Conservation (phyloP, 257 asterid genomes). For the Jacaranda copaia region DNA sequence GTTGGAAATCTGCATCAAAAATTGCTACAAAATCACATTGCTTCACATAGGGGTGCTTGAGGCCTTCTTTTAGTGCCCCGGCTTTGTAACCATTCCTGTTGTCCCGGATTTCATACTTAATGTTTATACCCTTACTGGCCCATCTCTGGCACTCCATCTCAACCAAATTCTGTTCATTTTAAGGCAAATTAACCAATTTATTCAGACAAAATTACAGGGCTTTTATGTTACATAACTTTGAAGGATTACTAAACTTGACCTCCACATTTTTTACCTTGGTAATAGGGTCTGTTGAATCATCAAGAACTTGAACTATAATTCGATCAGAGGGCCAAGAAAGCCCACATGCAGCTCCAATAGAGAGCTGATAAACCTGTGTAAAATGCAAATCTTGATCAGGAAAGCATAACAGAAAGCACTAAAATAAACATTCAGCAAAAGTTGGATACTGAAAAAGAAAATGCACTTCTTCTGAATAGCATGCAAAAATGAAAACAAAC, state of each 20-base stretch:
- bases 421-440: background rate
- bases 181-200: conserved; percentile 18
- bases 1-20: conserved; percentile 94
- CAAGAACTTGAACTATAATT: conserved; percentile 85
- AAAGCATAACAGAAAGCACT: background rate
- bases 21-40: conserved; percentile 89
- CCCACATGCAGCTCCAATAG: conserved; percentile 98
- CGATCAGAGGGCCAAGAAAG: conserved; percentile 96
- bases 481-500: background rate
- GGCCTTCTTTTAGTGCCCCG: conserved; percentile 88
- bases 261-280: conserved; percentile 51
- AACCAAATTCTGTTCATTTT: conserved; percentile 68
- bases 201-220: background rate
- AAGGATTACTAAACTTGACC: background rate
- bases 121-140: conserved; percentile 92
- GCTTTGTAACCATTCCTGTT: conserved; percentile 95
- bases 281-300: conserved; percentile 86
- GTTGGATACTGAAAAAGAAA: background rate
- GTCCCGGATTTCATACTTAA: conserved; percentile 88
- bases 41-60: conserved; percentile 72
- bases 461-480: background rate
- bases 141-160: conserved; percentile 91
- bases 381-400: background rate
- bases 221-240: background rate
- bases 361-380: conserved; percentile 79